Base-by-base conservation (phyloP, 768 basidiomycete species). In the Rhizopogon vinicolor region DNA sequence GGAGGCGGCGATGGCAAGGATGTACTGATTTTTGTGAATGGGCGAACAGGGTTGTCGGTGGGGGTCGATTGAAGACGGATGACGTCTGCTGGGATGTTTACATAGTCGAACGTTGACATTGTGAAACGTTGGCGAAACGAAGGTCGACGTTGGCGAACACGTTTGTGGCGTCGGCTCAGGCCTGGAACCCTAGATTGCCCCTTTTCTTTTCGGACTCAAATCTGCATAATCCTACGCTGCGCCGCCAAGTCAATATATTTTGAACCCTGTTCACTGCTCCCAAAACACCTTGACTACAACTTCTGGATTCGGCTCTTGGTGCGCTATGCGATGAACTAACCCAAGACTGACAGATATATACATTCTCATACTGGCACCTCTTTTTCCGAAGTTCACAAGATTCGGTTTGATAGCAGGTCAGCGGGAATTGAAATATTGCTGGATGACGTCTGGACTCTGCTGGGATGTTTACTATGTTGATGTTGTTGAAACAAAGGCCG, bases 381-480 rank as follows among this genome's bases (percentile, higher is more conserved):
- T n/a, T 16, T 25, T 14, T 1, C 3, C 1, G 25, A 44, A 8
- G 25, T 16, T 16, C 44, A 44, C 25, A 28, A 8, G 4, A 44
- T 44, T 3, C 25, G 14, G 25, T 28, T 44, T 7, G 16, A 44
- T 9, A 44, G 44, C 28, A 44, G 44, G 28, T 8, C 7, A 8
- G 25, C 25, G 16, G 14, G 43, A 14, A 44, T 44, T n/a, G 2
- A 9, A 25, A 25, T 25, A 25, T 25, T 25, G 3, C 25, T 68
- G 70, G 14, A 66, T 68, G 0, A 72, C 76, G 31, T 72, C 71
- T n/a, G n/a, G n/a, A n/a, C n/a, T n/a, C n/a, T 29, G 68, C 44
- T 3, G 78, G 79, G 22, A 80, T 65, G 9, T 74, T 75, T 33
- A 73, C 72, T 75, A 66, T 22, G 70, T 73, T 39, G 73, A 60